Conservation (phyloP, 208 protist species). For the Porcisia deanei region DNA sequence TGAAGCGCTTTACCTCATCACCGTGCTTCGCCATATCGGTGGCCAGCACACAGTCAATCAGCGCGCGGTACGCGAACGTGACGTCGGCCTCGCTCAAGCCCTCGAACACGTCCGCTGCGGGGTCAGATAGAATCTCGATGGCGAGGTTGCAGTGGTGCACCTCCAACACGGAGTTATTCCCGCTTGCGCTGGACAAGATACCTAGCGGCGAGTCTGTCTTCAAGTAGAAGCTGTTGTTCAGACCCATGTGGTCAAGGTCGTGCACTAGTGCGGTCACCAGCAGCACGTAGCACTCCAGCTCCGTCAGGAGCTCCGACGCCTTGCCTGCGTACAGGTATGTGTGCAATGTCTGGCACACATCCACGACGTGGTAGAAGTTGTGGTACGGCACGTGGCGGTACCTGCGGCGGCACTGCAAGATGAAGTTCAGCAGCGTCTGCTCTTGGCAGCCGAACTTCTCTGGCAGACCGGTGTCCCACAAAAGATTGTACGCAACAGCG, state of each 20-base stretch:
- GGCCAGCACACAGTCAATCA: conserved; percentile 86
- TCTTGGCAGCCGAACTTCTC: conserved; percentile 79
- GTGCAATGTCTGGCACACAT: conserved; percentile 80
- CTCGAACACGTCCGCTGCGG: conserved; percentile 73
- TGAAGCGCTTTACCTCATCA: conserved; percentile 47
- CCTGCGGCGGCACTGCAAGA: conserved; percentile 77
- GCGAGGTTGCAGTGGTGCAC: conserved; percentile 90
- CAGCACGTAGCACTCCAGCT: conserved; percentile 83
- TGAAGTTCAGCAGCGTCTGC: conserved; percentile 75
- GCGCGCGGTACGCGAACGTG: conserved; percentile 50
- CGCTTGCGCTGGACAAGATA: conserved; percentile 80
- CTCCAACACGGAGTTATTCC: conserved; percentile 83
- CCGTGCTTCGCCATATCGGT: conserved; percentile 88
- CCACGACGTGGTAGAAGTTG: conserved; percentile 89
- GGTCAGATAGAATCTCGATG: conserved; percentile 83
- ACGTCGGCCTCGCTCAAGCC: conserved; percentile 46
- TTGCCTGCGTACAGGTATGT: conserved; percentile 65
- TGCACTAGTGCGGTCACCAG: conserved; percentile 79
- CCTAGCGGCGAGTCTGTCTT: conserved; percentile 87
- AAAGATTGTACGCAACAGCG: conserved; percentile 45
- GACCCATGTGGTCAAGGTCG: conserved; percentile 89
- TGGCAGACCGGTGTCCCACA: conserved; percentile 62
- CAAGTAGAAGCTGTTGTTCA: conserved; percentile 92
- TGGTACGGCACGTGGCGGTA: conserved; percentile 88
- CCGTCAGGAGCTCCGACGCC: conserved; percentile 57